A percentile compares a stretch with the other conserved stretches of the same genome.
phyloP scores from a whole-genome alignment of 208 protist species.

The Leptomonas pyrrhocoris region DNA sequence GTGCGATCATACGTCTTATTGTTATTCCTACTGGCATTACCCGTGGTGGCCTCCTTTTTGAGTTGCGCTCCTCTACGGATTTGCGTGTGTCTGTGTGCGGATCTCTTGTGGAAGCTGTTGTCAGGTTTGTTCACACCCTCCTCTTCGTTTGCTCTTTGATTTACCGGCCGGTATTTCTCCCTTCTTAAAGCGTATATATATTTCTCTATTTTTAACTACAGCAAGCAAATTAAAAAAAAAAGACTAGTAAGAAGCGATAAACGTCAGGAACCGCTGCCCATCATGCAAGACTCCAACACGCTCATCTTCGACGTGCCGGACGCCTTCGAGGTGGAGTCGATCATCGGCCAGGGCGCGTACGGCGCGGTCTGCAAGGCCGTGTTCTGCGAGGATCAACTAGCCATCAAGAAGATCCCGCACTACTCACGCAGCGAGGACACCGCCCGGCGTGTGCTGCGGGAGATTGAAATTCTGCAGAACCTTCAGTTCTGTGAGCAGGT shows the following conservation, averaged over 20 bases:
- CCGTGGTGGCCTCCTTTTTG: conserved; percentile 8
- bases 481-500: conserved; percentile 90
- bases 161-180: not conserved
- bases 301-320: conserved; percentile 89
- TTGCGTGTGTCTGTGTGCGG: conserved; percentile 4
- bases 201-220: not conserved
- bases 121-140: conserved; percentile 8
- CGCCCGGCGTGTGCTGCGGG: conserved; percentile 82
- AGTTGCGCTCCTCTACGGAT: conserved; percentile 1
- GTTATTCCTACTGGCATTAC: too few relatives aligned
- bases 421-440: conserved; percentile 84
- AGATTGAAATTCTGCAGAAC: conserved; percentile 88
- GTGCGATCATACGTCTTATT: too few relatives aligned
- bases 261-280: too few relatives aligned
- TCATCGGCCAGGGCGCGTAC: conserved; percentile 93
- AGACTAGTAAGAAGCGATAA: not conserved
- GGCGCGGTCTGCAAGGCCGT: conserved; percentile 92
- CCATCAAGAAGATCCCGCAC: conserved; percentile 92
- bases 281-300: conserved; percentile 41
- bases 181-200: too few relatives aligned
- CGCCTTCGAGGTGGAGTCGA: conserved; percentile 89
- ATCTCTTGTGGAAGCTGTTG: too few relatives aligned
- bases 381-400: conserved; percentile 78
- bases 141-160: conserved; percentile 26
- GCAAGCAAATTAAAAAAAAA: not conserved